Conservation (phyloP, 768 basidiomycete species). For the Tricholoma sp. region DNA sequence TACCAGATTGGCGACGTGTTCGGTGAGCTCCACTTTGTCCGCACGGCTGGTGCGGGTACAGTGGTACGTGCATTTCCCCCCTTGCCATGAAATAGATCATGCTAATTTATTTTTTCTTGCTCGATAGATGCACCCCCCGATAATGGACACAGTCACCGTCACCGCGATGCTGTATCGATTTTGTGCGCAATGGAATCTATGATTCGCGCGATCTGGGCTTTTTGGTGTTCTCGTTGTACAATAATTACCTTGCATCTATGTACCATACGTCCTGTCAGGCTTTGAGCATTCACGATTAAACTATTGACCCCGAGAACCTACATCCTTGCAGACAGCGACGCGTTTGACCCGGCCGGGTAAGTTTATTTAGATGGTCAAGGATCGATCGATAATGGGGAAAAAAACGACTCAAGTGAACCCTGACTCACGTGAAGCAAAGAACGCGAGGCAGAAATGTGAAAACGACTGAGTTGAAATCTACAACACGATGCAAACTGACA, state of each 20-base stretch:
- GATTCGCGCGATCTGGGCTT: conserved; percentile 11
- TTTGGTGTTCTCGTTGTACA: background rate
- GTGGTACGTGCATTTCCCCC: conserved; percentile 53
- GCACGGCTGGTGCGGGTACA: conserved; percentile 73
- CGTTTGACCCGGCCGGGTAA: conserved; percentile 5
- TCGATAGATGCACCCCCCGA: conserved; percentile 74
- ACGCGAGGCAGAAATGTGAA: conserved; percentile 25
- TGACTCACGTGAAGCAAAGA: conserved; percentile 28
- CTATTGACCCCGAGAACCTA: background rate
- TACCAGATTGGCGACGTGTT: conserved; percentile 86
- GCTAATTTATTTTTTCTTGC: conserved; percentile 9
- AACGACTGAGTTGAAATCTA: conserved; percentile 26
- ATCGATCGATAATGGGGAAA: conserved; percentile 14
- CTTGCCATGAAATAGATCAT: conserved; percentile 7
- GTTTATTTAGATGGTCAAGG: background rate
- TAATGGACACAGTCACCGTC: conserved; percentile 86
- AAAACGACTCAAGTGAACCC: conserved; percentile 22
- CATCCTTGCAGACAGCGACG: conserved; percentile 1
- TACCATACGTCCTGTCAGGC: conserved; percentile 11
- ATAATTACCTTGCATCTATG: conserved; percentile 4
- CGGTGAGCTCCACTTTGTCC: conserved; percentile 81
- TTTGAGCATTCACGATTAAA: background rate
- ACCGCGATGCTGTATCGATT: conserved; percentile 85
- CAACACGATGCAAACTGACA: conserved; percentile 36
- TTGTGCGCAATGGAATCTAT: conserved; percentile 51